Evolutionary conservation across 176 grass and related monocot species (phyloP).

Genomic region (Ananas comosus): DNA sequence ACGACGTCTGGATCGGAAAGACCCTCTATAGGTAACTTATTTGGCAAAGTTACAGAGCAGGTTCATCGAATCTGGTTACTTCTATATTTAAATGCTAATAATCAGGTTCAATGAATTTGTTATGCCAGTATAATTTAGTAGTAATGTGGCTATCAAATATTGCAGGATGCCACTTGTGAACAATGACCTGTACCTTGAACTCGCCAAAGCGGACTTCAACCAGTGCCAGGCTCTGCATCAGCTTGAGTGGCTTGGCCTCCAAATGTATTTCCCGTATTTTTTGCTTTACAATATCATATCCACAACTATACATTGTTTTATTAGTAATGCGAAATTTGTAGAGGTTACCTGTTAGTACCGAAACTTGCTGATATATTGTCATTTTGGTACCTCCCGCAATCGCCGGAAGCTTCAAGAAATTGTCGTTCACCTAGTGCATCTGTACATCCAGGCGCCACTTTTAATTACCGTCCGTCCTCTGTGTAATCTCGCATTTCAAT

Average conservation of each 20-base stretch:
- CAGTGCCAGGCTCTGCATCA: constrained; percentile 65
- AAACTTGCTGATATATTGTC: no score
- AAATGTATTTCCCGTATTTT: constrained; percentile 27
- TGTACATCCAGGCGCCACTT: no score
- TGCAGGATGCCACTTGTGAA: constrained; percentile 83
- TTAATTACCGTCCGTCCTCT: no score
- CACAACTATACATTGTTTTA: no score
- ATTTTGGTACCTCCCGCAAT: no score
- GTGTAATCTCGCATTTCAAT: no score
- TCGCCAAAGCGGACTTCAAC: constrained; percentile 81
- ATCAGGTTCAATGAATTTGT: neutral
- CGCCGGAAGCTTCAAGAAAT: no score
- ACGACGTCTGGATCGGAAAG: constrained; percentile 90
- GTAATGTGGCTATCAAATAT: neutral
- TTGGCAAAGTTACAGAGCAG: neutral
- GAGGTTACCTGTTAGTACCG: no score
- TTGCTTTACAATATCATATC: neutral
- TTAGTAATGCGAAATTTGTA: no score
- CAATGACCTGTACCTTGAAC: constrained; percentile 48
- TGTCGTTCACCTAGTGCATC: no score
- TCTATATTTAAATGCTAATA: constrained; percentile 5
- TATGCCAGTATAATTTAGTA: neutral
- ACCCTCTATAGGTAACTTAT: constrained; percentile 67
- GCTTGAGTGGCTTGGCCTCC: constrained; percentile 49
- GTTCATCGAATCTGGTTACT: neutral